Base-by-base conservation (phyloP, 352 stramenopile genomes). In the Hyaloperonospora brassicae region DNA sequence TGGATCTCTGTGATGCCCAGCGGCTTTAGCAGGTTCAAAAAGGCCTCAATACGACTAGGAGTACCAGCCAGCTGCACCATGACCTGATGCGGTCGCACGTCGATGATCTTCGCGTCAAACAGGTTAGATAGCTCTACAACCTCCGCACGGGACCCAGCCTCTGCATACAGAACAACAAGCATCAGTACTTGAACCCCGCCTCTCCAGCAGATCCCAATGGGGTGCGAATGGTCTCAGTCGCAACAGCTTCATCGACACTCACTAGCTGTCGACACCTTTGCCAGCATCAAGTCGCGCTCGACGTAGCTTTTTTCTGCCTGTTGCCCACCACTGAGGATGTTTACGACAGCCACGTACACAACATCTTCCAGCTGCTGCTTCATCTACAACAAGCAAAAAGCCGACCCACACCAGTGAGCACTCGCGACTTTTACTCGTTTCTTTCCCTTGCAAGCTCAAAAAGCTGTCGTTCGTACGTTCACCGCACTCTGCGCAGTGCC, bases 341-440 rank as follows among this genome's bases (percentile, higher is more conserved):
- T 93, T 39, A 90, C 83, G 25, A 89, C 83, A 3, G 79, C 83
- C 17, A 93, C 79, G 52, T 90, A 80, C 51, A 93, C 83, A n/a
- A 93, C 79, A 57, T 90, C 83, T 47, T 93, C 83, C 17, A 93
- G 66, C 54, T 93, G 82, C 66, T 90, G 89, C 65, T 89, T 93
- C 79, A 93, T 93, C 74, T 85, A 41, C 27, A 68, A 24, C 27
- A 14, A 47, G 12, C 36, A 42, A 42, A 42, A 42, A 14, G 5
- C 5, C 39, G 23, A 44, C 9, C n/a, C 5, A 23, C n/a, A 22
- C 2, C n/a, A 44, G 2, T 8, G 22, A 56, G 59, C 40, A 40
- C 31, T 7, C 47, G 40, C 44, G 55, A 49, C 40, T 44, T 2
- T 52, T 44, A 60, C 34, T 24, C 14, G 10, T 34, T 12, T 39